Percentiles rank a stretch among this genome's conserved stretches.
These are phyloP conservation scores for Cenchrus fungigraminus DNA, from an alignment of 176 grass and related monocot genomes.

Conservation along the genomic window DNA sequence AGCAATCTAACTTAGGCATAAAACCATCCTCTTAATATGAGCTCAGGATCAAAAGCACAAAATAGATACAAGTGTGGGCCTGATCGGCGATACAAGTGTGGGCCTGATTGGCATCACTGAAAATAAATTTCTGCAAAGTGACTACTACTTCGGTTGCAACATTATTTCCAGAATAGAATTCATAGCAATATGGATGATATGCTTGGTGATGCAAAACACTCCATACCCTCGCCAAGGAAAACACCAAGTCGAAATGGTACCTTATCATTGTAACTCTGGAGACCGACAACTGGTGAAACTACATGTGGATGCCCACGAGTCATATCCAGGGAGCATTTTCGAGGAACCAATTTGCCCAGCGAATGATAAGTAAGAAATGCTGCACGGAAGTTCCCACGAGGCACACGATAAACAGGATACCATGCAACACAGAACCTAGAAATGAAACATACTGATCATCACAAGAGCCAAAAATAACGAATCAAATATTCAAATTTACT, in stretches of 20 bases:
- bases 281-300: constrained; percentile 66
- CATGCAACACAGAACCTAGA: constrained; percentile 73
- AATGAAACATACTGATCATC: constrained; percentile 29
- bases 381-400: constrained; percentile 58
- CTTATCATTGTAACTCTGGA: constrained; percentile 75
- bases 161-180: constrained; percentile 6
- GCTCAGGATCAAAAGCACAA: background rate
- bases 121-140: no score
- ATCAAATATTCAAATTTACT: constrained; percentile 8
- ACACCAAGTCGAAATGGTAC: constrained; percentile 35
- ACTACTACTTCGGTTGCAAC: no score
- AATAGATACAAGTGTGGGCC: background rate
- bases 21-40: background rate
- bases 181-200: constrained; percentile 4
- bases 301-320: constrained; percentile 9
- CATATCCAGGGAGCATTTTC: constrained; percentile 34
- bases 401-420: constrained; percentile 82
- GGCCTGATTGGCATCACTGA: no score
- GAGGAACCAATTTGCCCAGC: constrained; percentile 58
- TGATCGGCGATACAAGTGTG: background rate
- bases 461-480: constrained; percentile 21
- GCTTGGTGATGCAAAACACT: constrained; percentile 24
- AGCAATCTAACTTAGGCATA: constrained; percentile 11
- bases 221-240: background rate
- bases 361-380: constrained; percentile 82